phyloP scores from a whole-genome alignment of 352 stramenopile species.

The Globisporangium okanoganense region DNA sequence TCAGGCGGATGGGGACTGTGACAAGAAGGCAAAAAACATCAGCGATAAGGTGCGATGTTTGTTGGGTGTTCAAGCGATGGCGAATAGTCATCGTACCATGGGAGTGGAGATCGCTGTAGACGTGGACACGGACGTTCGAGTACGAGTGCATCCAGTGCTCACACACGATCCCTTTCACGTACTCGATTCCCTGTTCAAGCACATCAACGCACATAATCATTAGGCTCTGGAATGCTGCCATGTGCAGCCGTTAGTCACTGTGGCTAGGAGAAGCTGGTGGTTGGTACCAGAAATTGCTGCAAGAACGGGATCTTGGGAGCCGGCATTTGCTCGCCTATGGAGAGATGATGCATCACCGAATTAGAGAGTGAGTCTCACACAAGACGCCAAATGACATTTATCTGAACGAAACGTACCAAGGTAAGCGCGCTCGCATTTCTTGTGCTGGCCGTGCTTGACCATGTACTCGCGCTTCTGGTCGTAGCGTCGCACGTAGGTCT shows the following conservation, averaged over 20 bases:
- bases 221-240: neutral
- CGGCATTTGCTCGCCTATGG: slow-evolving; percentile 48
- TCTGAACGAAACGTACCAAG: slow-evolving; percentile 25
- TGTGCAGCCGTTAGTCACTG: no score
- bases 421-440: slow-evolving; percentile 69
- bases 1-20: slow-evolving; percentile 61
- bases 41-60: neutral
- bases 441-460: slow-evolving; percentile 61
- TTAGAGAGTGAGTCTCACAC: neutral
- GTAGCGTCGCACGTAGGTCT: slow-evolving; percentile 68
- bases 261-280: neutral
- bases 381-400: neutral
- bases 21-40: neutral
- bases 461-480: slow-evolving; percentile 70
- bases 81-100: slow-evolving; percentile 22
- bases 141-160: slow-evolving; percentile 65
- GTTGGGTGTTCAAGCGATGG: neutral
- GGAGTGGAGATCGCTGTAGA: slow-evolving; percentile 47
- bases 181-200: slow-evolving; percentile 45
- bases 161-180: slow-evolving; percentile 46
- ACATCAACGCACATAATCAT: neutral
- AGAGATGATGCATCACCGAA: neutral
- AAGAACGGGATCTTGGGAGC: slow-evolving; percentile 40
- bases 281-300: slow-evolving; percentile 45
- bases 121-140: slow-evolving; percentile 44